Percentiles rank a stretch among this genome's conserved stretches.
phyloP scores from a whole-genome alignment of 2,329 filamentous ascomycete species.

The Ceratocystiopsis sp. region DNA sequence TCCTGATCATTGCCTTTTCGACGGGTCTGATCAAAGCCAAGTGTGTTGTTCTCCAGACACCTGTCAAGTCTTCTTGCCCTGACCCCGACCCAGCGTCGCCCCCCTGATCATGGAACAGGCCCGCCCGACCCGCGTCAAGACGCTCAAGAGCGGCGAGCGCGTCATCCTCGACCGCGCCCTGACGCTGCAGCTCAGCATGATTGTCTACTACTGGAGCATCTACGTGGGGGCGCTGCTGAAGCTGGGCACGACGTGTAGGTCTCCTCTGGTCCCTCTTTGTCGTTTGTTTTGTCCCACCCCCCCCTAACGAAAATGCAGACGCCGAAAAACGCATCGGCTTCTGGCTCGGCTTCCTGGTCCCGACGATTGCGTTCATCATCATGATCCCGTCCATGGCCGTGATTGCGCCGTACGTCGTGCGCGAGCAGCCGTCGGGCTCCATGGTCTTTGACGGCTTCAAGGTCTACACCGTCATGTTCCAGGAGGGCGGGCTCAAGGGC shows the following conservation, averaged over 20 bases:
- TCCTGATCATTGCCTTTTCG: too few species aligned
- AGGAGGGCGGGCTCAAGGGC: too few species aligned
- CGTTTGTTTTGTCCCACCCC: too few species aligned
- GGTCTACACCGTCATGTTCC: too few species aligned
- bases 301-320: too few species aligned
- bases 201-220: slow-evolving; percentile 45
- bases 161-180: slow-evolving; percentile 29
- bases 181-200: slow-evolving; percentile 26
- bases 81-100: slow-evolving; percentile 35
- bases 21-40: too few species aligned
- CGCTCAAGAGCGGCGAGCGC: slow-evolving; percentile 17
- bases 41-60: too few species aligned
- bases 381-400: slow-evolving; percentile 38
- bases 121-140: slow-evolving; percentile 22
- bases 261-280: too few species aligned
- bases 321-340: slow-evolving; percentile 62
- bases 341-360: slow-evolving; percentile 46
- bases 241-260: slow-evolving; percentile 51
- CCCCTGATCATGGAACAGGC: slow-evolving; percentile 27
- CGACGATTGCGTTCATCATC: slow-evolving; percentile 36
- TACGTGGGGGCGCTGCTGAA: slow-evolving; percentile 47
- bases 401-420: slow-evolving; percentile 32
- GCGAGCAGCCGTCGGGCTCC: slow-evolving; percentile 33
- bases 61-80: too few species aligned
- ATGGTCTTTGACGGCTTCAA: too few species aligned